Percentiles rank a stretch among this genome's conserved stretches.
These are phyloP conservation scores for Phytophthora tubulina DNA, from an alignment of 352 stramenopile species.

Conservation along the genomic window DNA sequence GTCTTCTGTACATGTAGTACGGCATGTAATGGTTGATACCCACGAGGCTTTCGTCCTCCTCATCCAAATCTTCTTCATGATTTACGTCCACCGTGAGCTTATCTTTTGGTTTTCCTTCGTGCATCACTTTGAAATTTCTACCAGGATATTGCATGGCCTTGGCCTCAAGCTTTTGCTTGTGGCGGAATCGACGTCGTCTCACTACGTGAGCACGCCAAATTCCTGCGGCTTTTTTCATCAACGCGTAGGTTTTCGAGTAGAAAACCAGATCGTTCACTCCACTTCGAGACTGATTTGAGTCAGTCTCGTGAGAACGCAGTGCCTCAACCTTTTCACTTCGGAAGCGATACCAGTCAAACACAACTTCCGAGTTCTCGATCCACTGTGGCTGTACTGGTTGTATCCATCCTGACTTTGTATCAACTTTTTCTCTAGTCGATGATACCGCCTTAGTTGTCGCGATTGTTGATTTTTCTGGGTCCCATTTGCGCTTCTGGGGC, in stretches of 20 bases:
- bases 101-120: constrained; percentile 24
- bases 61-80: constrained; percentile 15
- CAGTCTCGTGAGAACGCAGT: constrained; percentile 14
- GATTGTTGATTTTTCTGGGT: background rate
- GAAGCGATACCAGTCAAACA: constrained; percentile 47
- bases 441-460: background rate
- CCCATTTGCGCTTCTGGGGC: background rate
- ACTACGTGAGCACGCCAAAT: constrained; percentile 54
- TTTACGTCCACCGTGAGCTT: constrained; percentile 7
- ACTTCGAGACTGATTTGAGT: constrained; percentile 1
- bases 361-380: constrained; percentile 25
- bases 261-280: constrained; percentile 51
- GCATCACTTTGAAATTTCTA: constrained; percentile 44
- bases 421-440: background rate
- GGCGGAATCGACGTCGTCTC: constrained; percentile 31
- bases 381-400: constrained; percentile 35
- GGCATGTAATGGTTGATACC: constrained; percentile 11
- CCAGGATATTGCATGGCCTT: constrained; percentile 29
- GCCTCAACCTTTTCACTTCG: constrained; percentile 33
- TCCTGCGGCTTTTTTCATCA: constrained; percentile 58
- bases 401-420: constrained; percentile 11
- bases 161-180: constrained; percentile 22
- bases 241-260: constrained; percentile 56
- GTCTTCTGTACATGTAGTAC: constrained; percentile 15
- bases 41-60: constrained; percentile 39